Evolutionary conservation across 2,329 filamentous ascomycete genomes (phyloP).

Genomic region (Hyphodiscus sp.): DNA sequence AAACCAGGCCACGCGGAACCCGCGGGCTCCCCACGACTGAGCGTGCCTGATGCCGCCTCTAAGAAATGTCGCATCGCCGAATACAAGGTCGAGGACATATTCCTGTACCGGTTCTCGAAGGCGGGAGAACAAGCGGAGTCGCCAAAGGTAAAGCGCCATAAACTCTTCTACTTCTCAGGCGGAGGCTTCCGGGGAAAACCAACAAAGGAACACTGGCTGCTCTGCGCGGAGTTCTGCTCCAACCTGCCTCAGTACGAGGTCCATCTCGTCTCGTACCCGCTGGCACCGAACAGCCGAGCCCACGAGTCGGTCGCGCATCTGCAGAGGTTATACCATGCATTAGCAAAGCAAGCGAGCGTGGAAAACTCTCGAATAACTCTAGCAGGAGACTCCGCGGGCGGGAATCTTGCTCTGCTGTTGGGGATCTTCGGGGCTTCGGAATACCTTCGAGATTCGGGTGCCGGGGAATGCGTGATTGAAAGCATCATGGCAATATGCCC

Average conservation of each 20-base stretch:
- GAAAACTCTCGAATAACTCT: constrained; percentile 10
- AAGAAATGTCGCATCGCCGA: background rate
- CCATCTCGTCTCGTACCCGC: constrained; percentile 14
- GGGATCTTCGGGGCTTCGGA: constrained; percentile 10
- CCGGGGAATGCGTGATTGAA: constrained; percentile 4
- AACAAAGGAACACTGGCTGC: constrained; percentile 14
- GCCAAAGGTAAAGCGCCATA: background rate
- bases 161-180: constrained; percentile 28
- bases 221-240: constrained; percentile 11
- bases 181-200: constrained; percentile 19
- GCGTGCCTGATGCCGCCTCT: no score
- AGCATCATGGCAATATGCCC: constrained; percentile 17
- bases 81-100: background rate
- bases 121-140: background rate
- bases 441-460: background rate
- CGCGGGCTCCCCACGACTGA: background rate
- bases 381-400: constrained; percentile 15
- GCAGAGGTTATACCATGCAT: constrained; percentile 4
- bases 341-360: background rate
- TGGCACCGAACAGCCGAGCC: constrained; percentile 11
- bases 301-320: constrained; percentile 8
- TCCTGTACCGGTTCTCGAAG: background rate
- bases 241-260: constrained; percentile 14
- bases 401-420: constrained; percentile 13
- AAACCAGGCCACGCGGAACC: background rate